Evolutionary conservation across 164 flowering plant species (phyloP).

Genomic region (Aristolochia fimbriata): DNA sequence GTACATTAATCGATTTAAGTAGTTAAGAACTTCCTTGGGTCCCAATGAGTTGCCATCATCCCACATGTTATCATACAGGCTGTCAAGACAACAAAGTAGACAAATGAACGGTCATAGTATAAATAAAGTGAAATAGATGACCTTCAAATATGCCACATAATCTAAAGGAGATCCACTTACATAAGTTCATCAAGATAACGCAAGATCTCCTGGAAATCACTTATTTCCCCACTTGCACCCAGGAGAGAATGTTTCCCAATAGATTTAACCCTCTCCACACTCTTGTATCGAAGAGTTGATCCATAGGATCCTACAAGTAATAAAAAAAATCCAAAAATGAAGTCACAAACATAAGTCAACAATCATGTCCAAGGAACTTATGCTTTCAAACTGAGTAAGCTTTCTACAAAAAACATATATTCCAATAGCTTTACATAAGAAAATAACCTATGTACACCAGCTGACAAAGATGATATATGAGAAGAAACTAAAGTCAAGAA

Average conservation of each 20-base stretch:
- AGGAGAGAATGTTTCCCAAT: conserved; percentile 89
- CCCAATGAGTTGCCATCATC: conserved; percentile 95
- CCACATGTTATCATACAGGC: conserved; percentile 95
- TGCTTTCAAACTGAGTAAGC: not conserved
- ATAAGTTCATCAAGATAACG: conserved; percentile 85
- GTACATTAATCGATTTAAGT: conserved; percentile 44
- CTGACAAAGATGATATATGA: not conserved
- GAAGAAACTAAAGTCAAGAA: too few species aligned
- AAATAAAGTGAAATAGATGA: not conserved
- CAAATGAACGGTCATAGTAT: not conserved
- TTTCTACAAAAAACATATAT: not conserved
- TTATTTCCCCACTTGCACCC: conserved; percentile 98
- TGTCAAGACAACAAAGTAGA: conserved; percentile 7
- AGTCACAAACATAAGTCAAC: not conserved
- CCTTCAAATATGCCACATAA: not conserved
- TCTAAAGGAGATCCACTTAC: conserved; percentile 29
- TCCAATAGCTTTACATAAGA: not conserved
- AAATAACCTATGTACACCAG: not conserved
- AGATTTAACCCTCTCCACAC: conserved; percentile 77
- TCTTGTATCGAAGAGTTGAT: conserved; percentile 84
- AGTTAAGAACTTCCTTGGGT: conserved; percentile 88
- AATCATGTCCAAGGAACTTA: not conserved
- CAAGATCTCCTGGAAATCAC: conserved; percentile 92
- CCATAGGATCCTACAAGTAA: conserved; percentile 77
- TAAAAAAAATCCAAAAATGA: not conserved